A percentile compares a stretch with the other conserved stretches of the same genome.
phyloP scores from a whole-genome alignment of 108 stramenopile species.

The Discostella stelligeroides region DNA sequence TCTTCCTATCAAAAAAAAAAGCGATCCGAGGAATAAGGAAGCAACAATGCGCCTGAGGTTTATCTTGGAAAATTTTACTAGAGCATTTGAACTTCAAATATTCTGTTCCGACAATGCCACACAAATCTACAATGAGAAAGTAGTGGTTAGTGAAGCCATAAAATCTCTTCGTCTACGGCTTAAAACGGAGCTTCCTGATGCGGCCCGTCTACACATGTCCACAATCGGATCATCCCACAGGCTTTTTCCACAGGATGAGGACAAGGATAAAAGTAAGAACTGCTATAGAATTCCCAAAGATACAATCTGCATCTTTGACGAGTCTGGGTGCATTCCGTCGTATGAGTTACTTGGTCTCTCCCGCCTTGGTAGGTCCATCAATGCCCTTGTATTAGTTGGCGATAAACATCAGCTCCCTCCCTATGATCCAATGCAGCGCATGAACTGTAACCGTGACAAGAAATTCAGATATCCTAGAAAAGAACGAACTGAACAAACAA shows the following conservation, averaged over 20 bases:
- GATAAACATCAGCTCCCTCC: slow-evolving; percentile 56
- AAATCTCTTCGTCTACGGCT: slow-evolving; percentile 14
- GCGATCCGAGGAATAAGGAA: no score
- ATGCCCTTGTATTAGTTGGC: slow-evolving; percentile 40
- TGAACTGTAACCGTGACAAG: background rate
- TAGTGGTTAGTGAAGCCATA: slow-evolving; percentile 15
- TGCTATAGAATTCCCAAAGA: slow-evolving; percentile 19
- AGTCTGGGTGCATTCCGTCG: slow-evolving; percentile 59
- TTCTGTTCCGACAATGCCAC: slow-evolving; percentile 31
- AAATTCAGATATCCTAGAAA: background rate
- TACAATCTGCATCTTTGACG: slow-evolving; percentile 58
- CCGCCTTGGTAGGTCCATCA: slow-evolving; percentile 38
- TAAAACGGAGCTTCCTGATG: slow-evolving; percentile 15
- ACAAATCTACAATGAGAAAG: slow-evolving; percentile 15
- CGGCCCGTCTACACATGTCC: slow-evolving; percentile 43
- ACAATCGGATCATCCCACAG: slow-evolving; percentile 58
- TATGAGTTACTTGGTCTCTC: slow-evolving; percentile 54
- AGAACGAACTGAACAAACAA: background rate
- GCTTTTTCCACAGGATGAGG: slow-evolving; percentile 14
- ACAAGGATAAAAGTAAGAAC: background rate
- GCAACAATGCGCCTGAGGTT: slow-evolving; percentile 21
- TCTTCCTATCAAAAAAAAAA: no score
- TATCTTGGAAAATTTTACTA: slow-evolving; percentile 9
- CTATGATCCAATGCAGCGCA: slow-evolving; percentile 40
- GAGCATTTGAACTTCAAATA: slow-evolving; percentile 13